Evolutionary conservation across 805 yeast genomes (phyloP), one percentile per base, ranked within the genome.

Genomic region (Blastobotrys terrestris): DNA sequence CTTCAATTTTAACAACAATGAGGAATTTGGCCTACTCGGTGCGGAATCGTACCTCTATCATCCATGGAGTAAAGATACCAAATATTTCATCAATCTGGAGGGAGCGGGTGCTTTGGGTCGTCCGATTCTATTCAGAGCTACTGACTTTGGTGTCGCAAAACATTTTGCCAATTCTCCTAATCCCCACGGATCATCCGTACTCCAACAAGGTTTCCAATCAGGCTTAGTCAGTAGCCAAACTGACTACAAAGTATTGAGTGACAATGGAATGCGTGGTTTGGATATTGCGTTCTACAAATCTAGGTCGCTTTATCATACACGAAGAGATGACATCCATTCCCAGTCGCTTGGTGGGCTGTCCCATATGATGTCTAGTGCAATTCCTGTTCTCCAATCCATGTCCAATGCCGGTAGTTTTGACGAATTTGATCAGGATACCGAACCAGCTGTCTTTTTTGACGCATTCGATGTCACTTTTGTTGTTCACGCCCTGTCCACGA

Each of bases 101-200:
- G 97, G 97, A 15, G 87, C 96, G 0, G 97, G 97, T 2, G 85
- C 94, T 1, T 96, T 96, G 21, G 91, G 94, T 2, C 80, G 85
- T 58, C 87, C 96, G 1, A 75, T 87, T 18, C 70, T 90, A 48
- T 89, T 91, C 66, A 77, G 97, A 67, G 83, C 90, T n/a, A 81
- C 95, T 0, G 95, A 89, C 63, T 76, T 76, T 56, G 87, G 86
- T 1, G 79, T 88, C 11, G 80, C 85, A 1, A 77, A 78, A 55
- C 77, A 80, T 58, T 79, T 73, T 55, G 77, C 78, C 56, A 66
- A 74, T 19, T 73, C 75, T 2, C 72, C 60, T 2, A 61, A 72
- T 46, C 96, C 96, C 0, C 88, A 81, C 71, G 96, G 86, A 2
- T 80, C 81, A 52, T 87, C 96, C 0, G 67, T 89, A 8, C 84